Evolutionary conservation across 129 eudicot species (phyloP).

Genomic region (Artemisia tridentata): DNA sequence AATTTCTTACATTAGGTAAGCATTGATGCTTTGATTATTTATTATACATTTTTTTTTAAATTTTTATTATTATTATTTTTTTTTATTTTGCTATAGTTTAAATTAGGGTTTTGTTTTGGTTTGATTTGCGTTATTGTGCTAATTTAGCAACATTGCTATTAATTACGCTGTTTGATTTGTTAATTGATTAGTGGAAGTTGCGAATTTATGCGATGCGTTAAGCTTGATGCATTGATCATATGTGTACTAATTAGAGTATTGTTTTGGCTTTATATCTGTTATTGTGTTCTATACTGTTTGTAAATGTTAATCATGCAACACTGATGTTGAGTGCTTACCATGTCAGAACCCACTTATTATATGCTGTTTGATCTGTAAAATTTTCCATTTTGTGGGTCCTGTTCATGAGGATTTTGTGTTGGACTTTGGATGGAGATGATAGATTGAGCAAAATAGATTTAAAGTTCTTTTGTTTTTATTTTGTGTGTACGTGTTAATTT

Average conservation of each 20-base stretch:
- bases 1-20: too few relatives aligned
- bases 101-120: too few relatives aligned
- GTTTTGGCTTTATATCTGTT: slow-evolving; percentile 11
- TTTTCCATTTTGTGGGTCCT: slow-evolving; percentile 15
- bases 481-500: slow-evolving; percentile 3
- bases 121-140: not conserved
- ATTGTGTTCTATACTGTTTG: slow-evolving; percentile 3
- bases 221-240: slow-evolving; percentile 12
- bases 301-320: slow-evolving; percentile 10
- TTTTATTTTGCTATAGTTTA: too few relatives aligned
- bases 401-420: too few relatives aligned
- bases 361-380: slow-evolving; percentile 22
- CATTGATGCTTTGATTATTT: too few relatives aligned
- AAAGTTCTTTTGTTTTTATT: not conserved
- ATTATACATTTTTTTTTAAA: too few relatives aligned
- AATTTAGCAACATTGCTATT: too few relatives aligned
- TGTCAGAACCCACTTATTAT: slow-evolving; percentile 33
- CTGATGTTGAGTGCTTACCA: slow-evolving; percentile 12
- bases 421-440: not conserved
- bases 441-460: not conserved
- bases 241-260: slow-evolving; percentile 1
- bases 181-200: too few relatives aligned
- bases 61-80: too few relatives aligned
- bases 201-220: not conserved
- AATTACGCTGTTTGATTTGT: too few relatives aligned